Evolutionary conservation across 495 filamentous ascomycete genomes (phyloP), one percentile per base, ranked within the genome.

Genomic region (Tuber umbilicatum): DNA sequence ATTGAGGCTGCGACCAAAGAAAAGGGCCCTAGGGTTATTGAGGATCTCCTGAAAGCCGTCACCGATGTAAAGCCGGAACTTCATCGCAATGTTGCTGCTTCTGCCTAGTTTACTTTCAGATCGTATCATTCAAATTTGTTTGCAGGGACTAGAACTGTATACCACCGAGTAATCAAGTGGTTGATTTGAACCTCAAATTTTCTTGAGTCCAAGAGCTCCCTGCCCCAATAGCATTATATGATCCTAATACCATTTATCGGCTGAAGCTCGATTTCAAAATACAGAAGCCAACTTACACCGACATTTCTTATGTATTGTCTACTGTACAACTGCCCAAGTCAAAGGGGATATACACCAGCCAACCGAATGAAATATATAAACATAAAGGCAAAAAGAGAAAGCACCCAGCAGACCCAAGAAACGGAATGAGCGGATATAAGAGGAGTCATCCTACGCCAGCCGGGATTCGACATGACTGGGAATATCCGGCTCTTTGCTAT

Each of bases 1-100:
- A 98, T 98, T 84, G 88, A 92, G 83, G 86, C 85, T 42, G 89
- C 92, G 31, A 94, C 93, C 43, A 87, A 90, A 81, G 91, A 92
- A 86, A 89, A 89, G 77, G 91, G 92, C 78, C 87, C 88, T 75
- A 88, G 93, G 83, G 93, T 99, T 5, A 86, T 97, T 39, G 87
- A 91, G 69, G 90, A 93, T 75, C 85, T 99, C 75, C 86, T 97
- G 60, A 86, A 88, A 73, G 93, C 91, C 31, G 91, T 97, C 12
- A 90, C 90, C 75, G 88, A 93, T 74, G 89, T 93, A 73, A 91
- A 91, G 84, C 92, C 93, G 23, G 86, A 79, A 50, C 79, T 74
- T 35, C 76, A 83, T 41, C 82, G 83, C 40, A 82, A 82, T 71
- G 71, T 72, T 38, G 71, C 73, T 45, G 71, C 72, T 45, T 77